Conservation (phyloP, 2,329 filamentous ascomycete species). For the Trichoderma sp. region DNA sequence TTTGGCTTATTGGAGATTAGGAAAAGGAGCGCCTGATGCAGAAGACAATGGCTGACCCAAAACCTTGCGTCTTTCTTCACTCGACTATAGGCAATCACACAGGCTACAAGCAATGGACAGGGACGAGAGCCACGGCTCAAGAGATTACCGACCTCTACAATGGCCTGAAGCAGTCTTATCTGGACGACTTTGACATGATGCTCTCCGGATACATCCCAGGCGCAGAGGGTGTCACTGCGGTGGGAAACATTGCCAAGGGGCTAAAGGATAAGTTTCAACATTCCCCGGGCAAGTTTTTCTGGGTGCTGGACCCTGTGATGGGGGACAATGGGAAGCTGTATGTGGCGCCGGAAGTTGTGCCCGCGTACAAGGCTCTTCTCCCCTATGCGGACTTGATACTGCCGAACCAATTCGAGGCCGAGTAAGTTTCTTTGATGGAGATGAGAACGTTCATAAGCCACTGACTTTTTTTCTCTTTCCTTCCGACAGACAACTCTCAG, state of each 20-base stretch:
- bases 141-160: constrained; percentile 85
- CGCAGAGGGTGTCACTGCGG: constrained; percentile 78
- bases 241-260: constrained; percentile 82
- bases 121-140: constrained; percentile 76
- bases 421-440: constrained; percentile 59
- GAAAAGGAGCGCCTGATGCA: too few species aligned
- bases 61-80: background rate
- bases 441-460: background rate
- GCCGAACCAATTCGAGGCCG: constrained; percentile 96
- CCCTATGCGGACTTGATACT: constrained; percentile 86
- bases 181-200: constrained; percentile 92
- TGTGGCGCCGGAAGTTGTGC: constrained; percentile 87
- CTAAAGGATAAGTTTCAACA: constrained; percentile 67
- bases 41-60: background rate
- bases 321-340: constrained; percentile 93
- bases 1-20: background rate
- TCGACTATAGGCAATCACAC: constrained; percentile 80
- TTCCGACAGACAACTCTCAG: constrained; percentile 72
- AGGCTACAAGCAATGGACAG: constrained; percentile 86
- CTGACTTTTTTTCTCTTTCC: background rate
- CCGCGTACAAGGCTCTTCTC: constrained; percentile 82
- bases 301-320: constrained; percentile 98
- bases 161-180: constrained; percentile 79
- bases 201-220: constrained; percentile 94
- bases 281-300: constrained; percentile 82